Conservation (phyloP, 2,329 filamentous ascomycete genomes). For the Pezicula carpinea region DNA sequence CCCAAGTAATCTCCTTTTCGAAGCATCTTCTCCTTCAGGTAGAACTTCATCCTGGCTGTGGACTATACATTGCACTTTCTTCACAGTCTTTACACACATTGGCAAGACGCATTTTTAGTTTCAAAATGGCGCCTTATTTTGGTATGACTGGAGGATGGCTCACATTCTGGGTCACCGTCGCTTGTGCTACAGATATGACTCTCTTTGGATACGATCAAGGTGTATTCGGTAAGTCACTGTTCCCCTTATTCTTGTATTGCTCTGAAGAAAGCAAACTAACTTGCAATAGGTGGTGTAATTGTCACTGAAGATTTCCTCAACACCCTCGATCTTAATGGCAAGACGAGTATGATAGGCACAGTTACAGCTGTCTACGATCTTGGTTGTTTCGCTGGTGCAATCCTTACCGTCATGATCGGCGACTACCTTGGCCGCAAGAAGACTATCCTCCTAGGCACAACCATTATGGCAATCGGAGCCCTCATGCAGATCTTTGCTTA, state of each 20-base stretch:
- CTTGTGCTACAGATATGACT: slow-evolving; percentile 40
- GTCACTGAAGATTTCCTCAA: slow-evolving; percentile 38
- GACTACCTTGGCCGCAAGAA: slow-evolving; percentile 24
- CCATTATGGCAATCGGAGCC: slow-evolving; percentile 13
- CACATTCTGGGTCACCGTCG: slow-evolving; percentile 49
- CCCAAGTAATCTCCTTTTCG: too few relatives aligned
- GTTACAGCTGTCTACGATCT: slow-evolving; percentile 43
- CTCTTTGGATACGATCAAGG: slow-evolving; percentile 44
- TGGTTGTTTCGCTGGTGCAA: slow-evolving; percentile 43
- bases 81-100: too few relatives aligned
- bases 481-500: slow-evolving; percentile 6
- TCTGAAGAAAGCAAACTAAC: background rate
- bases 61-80: too few relatives aligned
- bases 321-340: slow-evolving; percentile 26
- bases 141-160: slow-evolving; percentile 50
- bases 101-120: too few relatives aligned
- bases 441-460: slow-evolving; percentile 6
- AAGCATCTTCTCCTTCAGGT: too few relatives aligned
- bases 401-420: slow-evolving; percentile 36
- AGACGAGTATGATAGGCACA: slow-evolving; percentile 31
- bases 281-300: slow-evolving; percentile 36
- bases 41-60: too few relatives aligned
- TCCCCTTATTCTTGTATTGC: background rate
- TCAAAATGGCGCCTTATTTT: slow-evolving; percentile 40
- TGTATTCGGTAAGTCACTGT: slow-evolving; percentile 30